These are phyloP conservation scores for Plasmodium chabaudi DNA, from an alignment of 169 alveolate genomes.

Conservation along the genomic window DNA sequence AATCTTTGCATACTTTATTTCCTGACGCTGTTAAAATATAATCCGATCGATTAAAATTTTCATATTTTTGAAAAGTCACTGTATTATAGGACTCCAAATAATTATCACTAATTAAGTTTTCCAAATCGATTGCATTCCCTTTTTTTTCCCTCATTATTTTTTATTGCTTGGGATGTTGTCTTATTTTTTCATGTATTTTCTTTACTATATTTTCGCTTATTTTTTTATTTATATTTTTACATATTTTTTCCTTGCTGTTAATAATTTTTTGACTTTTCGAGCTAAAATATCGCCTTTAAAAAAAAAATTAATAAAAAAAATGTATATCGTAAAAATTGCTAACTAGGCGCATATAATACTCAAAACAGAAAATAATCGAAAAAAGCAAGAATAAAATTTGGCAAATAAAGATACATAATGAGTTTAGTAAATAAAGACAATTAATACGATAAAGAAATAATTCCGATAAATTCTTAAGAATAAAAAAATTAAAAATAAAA, in stretches of 20 bases:
- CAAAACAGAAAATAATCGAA: background rate
- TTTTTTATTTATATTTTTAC: background rate
- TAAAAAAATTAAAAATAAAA: background rate
- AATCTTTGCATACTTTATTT: constrained; percentile 60
- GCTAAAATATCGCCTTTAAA: background rate
- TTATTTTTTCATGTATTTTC: background rate
- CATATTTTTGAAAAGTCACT: constrained; percentile 35
- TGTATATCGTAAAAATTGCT: background rate
- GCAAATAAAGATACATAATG: too few relatives aligned
- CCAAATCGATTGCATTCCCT: background rate
- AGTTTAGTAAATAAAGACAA: too few relatives aligned
- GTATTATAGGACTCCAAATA: constrained; percentile 56
- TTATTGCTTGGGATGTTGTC: background rate
- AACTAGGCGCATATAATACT: background rate
- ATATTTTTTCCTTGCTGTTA: background rate
- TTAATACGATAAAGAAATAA: too few relatives aligned
- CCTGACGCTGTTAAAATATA: constrained; percentile 75
- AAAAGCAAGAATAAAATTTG: background rate
- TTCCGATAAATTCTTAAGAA: too few relatives aligned
- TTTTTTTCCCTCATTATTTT: constrained; percentile 2
- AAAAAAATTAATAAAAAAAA: too few relatives aligned
- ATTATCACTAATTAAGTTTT: constrained; percentile 45
- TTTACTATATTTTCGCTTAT: background rate
- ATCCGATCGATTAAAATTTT: constrained; percentile 25
- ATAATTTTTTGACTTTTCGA: background rate